Percentiles rank a stretch among this genome's conserved stretches.
Evolutionary conservation across 2,329 filamentous ascomycete genomes (phyloP).

Genomic region (Chlorencoelia australis): DNA sequence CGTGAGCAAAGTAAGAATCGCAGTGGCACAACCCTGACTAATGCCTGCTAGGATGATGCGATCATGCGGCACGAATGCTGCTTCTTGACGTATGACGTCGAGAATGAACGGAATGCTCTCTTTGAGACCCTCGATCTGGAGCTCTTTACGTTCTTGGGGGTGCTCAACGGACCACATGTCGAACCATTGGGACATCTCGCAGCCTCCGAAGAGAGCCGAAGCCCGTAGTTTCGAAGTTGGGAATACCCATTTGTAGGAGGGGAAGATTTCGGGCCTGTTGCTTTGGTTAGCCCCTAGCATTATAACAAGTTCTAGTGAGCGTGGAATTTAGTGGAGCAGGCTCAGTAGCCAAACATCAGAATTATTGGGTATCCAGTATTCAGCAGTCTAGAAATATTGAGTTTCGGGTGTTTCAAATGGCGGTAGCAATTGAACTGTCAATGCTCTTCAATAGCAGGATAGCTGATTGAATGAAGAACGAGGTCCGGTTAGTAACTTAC

Average conservation of each 20-base stretch:
- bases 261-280: constrained; percentile 14
- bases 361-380: too few species aligned
- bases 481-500: too few species aligned
- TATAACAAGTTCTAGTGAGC: too few species aligned
- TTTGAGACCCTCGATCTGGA: constrained; percentile 33
- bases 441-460: too few species aligned
- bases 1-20: constrained; percentile 30
- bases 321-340: too few species aligned
- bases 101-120: constrained; percentile 30
- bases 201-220: constrained; percentile 11
- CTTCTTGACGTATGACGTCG: constrained; percentile 29
- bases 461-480: too few species aligned
- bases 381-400: too few species aligned
- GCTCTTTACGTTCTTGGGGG: constrained; percentile 32
- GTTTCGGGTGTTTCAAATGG: too few species aligned
- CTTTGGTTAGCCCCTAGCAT: too few species aligned
- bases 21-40: constrained; percentile 36
- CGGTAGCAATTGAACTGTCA: too few species aligned
- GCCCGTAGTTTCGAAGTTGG: constrained; percentile 17
- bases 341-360: too few species aligned
- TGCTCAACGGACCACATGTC: constrained; percentile 37
- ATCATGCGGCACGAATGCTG: constrained; percentile 27
- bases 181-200: constrained; percentile 37
- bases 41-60: constrained; percentile 36
- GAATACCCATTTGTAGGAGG: constrained; percentile 15